Percentiles rank a stretch among this genome's conserved stretches.
phyloP scores from a whole-genome alignment of 192 early-diverging fungal genomes.

The Backusella westeae region DNA sequence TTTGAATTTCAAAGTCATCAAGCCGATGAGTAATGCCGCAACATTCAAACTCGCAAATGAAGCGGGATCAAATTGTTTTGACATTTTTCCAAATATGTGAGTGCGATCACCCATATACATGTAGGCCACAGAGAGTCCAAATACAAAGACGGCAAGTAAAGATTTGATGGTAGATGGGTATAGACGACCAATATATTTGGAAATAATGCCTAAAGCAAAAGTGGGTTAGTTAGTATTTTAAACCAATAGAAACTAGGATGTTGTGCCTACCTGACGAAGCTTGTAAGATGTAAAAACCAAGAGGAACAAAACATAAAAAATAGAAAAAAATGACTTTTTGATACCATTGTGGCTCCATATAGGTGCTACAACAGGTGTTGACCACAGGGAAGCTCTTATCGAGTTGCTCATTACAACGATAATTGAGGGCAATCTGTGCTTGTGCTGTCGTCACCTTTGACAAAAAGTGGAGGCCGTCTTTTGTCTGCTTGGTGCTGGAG shows the following conservation, averaged over 20 bases:
- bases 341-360: constrained; percentile 43
- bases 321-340: constrained; percentile 39
- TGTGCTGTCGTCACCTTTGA: constrained; percentile 43
- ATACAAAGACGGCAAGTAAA: constrained; percentile 47
- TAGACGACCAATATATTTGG: not conserved
- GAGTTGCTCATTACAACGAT: constrained; percentile 52
- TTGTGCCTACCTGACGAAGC: constrained; percentile 3
- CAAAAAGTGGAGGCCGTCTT: constrained; percentile 72
- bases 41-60: constrained; percentile 48
- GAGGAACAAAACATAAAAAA: constrained; percentile 40
- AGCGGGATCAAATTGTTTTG: constrained; percentile 51
- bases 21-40: constrained; percentile 43
- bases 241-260: not conserved
- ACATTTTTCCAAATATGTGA: constrained; percentile 61
- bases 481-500: constrained; percentile 39
- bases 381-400: constrained; percentile 39
- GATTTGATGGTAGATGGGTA: constrained; percentile 40
- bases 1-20: constrained; percentile 39
- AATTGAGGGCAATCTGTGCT: constrained; percentile 60
- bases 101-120: constrained; percentile 73
- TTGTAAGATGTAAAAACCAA: constrained; percentile 21
- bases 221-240: not conserved
- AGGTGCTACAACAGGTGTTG: constrained; percentile 59
- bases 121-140: constrained; percentile 52
- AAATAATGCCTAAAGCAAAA: not conserved